Evolutionary conservation across 805 yeast species (phyloP), one percentile per base, ranked within the genome.

Genomic region (Candida tammaniensis): DNA sequence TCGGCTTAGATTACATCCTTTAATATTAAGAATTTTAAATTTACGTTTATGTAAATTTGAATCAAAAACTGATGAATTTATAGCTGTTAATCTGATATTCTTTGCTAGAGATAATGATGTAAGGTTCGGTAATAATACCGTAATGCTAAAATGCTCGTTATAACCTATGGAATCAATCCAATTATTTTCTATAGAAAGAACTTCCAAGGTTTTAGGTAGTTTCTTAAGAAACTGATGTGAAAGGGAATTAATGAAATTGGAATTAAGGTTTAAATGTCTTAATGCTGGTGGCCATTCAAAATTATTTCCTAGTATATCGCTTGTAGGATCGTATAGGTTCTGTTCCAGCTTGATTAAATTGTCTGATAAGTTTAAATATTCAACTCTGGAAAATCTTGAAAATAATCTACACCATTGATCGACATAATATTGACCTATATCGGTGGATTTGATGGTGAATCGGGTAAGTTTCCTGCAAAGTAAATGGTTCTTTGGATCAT

Each of bases 371-470:
- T 55, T 44, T 21, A 64, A 46, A 15, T 15, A 30, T 14, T 32
- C 29, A 12, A 59, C 34, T 25, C 48, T 48, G 8, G 36, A 21
- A 30, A 61, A 60, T 13, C 49, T 42, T 9, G 36, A 30, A 21
- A 65, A 53, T 3, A 64, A 40, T 25, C 45, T 46, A 22, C 54
- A 48, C 71, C 71, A 65, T 32, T 52, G 52, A 3, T 42, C 29
- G 3, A 53, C 54, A 39, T 45, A 63, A 32, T 54, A 47, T 6
- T 47, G 45, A 4, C 71, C 70, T 2, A 65, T 54, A 24, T 63
- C 64, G 10, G 66, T 59, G n/a, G 54, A 48, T 13, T 42, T 38
- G 13, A 65, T 51, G 11, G 60, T 46, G 4, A 65, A 15, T 7
- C 32, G 13, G 3, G 30, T 30, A 25, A 61, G 27, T 34, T 57